These are phyloP conservation scores for Extremus antarcticus DNA, from an alignment of 495 filamentous ascomycete genomes.

Conservation along the genomic window DNA sequence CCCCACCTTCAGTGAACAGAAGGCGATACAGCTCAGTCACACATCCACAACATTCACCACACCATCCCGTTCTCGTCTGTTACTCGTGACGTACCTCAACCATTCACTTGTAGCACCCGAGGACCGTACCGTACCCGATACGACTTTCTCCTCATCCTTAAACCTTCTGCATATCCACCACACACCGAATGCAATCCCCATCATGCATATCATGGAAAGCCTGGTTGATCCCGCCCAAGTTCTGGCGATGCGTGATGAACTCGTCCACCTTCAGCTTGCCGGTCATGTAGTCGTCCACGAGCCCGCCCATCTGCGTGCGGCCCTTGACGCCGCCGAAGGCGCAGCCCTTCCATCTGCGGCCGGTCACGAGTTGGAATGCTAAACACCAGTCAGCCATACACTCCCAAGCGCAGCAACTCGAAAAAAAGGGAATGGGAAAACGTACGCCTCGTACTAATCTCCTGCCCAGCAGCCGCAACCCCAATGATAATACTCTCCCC, in stretches of 20 bases:
- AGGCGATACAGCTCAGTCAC: too few relatives aligned
- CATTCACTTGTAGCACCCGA: neutral
- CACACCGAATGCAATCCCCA: slow-evolving; percentile 91
- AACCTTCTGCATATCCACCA: slow-evolving; percentile 46
- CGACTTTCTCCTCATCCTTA: too few relatives aligned
- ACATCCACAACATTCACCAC: neutral
- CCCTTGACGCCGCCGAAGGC: slow-evolving; percentile 98
- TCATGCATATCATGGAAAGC: slow-evolving; percentile 91
- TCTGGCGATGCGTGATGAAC: slow-evolving; percentile 95
- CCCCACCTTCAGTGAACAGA: too few relatives aligned
- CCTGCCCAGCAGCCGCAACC: slow-evolving; percentile 93
- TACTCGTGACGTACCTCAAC: neutral
- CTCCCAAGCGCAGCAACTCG: too few relatives aligned
- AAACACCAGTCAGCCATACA: slow-evolving; percentile 13
- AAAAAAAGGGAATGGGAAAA: slow-evolving; percentile 23
- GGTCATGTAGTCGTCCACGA: slow-evolving; percentile 82
- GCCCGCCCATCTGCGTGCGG: slow-evolving; percentile 75
- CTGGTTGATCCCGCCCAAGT: slow-evolving; percentile 66
- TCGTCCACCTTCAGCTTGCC: slow-evolving; percentile 96
- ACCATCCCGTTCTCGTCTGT: neutral
- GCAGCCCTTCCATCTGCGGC: slow-evolving; percentile 94
- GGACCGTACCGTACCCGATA: neutral
- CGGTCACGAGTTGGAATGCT: slow-evolving; percentile 98
- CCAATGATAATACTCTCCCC: slow-evolving; percentile 97
- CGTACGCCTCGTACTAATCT: slow-evolving; percentile 92